phyloP scores from a whole-genome alignment of 495 filamentous ascomycete species.

The Hypoxylon subgilvum region DNA sequence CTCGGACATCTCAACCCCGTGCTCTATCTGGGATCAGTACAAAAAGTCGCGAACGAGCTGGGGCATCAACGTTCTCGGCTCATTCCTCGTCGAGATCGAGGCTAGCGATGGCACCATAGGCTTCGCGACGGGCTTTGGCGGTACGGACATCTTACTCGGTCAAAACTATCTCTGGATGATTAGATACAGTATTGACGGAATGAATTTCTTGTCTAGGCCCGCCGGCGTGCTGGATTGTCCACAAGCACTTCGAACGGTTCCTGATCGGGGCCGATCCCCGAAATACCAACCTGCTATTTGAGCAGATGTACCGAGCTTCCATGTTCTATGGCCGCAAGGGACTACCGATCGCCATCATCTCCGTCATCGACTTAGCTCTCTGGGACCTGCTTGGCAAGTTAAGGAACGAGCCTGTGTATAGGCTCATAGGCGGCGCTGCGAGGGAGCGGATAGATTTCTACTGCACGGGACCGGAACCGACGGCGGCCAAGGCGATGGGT shows the following conservation, averaged over 20 bases:
- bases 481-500: constrained; percentile 76
- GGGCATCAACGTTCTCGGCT: constrained; percentile 94
- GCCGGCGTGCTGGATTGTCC: constrained; percentile 89
- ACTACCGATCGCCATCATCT: constrained; percentile 86
- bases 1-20: constrained; percentile 86
- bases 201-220: constrained; percentile 55
- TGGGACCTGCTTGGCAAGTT: constrained; percentile 93
- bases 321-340: constrained; percentile 97
- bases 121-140: constrained; percentile 92
- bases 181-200: neutral
- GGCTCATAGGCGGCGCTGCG: constrained; percentile 86
- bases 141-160: constrained; percentile 41
- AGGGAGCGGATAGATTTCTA: constrained; percentile 84
- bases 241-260: constrained; percentile 90
- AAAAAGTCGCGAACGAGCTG: constrained; percentile 85
- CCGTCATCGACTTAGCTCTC: constrained; percentile 87
- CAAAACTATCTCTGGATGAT: neutral
- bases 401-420: constrained; percentile 90
- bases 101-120: constrained; percentile 87
- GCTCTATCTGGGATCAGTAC: constrained; percentile 87
- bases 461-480: constrained; percentile 87
- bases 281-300: constrained; percentile 85
- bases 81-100: constrained; percentile 91
- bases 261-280: constrained; percentile 86
- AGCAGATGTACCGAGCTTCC: constrained; percentile 92